Evolutionary conservation across 257 asterid genomes (phyloP).

Genomic region (Phtheirospermum japonicum): DNA sequence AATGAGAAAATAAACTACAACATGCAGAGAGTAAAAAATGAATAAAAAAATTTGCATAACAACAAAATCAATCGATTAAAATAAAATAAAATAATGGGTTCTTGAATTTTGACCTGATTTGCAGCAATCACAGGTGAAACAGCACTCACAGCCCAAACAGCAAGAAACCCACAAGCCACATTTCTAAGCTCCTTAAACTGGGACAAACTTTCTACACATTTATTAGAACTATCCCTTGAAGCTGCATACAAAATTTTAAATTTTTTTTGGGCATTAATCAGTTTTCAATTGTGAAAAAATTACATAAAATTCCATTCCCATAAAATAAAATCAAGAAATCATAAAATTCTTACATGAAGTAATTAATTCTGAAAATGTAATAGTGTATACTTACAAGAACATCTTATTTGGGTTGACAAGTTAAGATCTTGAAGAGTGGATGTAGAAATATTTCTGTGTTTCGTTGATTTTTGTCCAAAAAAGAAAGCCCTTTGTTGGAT

Average conservation of each 20-base stretch:
- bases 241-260: constrained; percentile 32
- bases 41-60: too few species aligned
- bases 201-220: constrained; percentile 28
- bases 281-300: too few species aligned
- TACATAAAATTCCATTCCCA: too few species aligned
- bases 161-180: constrained; percentile 81
- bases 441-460: not conserved
- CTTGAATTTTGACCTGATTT: constrained; percentile 38
- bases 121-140: constrained; percentile 87
- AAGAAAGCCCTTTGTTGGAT: constrained; percentile 43
- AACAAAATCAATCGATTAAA: too few species aligned
- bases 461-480: constrained; percentile 28
- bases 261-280: too few species aligned
- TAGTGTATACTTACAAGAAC: constrained; percentile 47
- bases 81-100: not conserved
- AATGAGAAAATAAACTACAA: too few species aligned
- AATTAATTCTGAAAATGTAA: not conserved
- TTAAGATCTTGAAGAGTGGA: constrained; percentile 27
- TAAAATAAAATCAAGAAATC: too few species aligned
- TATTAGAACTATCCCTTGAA: constrained; percentile 31
- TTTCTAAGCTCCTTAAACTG: constrained; percentile 60
- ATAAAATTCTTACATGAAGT: not conserved
- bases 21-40: too few species aligned
- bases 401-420: constrained; percentile 40
- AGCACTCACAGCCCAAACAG: constrained; percentile 75